Evolutionary conservation across 2,329 filamentous ascomycete genomes (phyloP).

Genomic region (Hypocreales sp.): DNA sequence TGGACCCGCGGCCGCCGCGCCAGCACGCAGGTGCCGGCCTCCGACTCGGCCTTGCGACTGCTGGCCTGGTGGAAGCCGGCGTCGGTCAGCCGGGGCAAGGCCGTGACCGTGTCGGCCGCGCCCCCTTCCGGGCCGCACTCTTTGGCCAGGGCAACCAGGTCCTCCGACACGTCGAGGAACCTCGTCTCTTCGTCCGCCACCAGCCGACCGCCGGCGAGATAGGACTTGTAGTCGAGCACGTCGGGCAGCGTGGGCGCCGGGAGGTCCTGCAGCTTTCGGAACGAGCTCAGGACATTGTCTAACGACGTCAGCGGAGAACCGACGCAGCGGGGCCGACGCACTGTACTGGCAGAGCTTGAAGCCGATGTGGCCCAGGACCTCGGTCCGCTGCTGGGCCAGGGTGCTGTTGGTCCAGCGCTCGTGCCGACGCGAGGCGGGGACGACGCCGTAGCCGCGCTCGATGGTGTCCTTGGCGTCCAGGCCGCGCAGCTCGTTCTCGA

Average conservation of each 20-base stretch:
- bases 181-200: slow-evolving; percentile 43
- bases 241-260: slow-evolving; percentile 33
- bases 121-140: not conserved
- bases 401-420: slow-evolving; percentile 39
- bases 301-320: not conserved
- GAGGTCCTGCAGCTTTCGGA: slow-evolving; percentile 33
- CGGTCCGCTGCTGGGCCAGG: slow-evolving; percentile 42
- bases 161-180: slow-evolving; percentile 39
- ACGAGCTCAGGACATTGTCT: slow-evolving; percentile 47
- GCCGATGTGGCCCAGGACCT: slow-evolving; percentile 46
- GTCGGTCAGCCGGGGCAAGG: too few species aligned
- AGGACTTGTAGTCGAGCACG: slow-evolving; percentile 29
- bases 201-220: slow-evolving; percentile 35
- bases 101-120: too few species aligned
- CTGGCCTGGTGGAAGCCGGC: too few species aligned
- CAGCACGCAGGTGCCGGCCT: not conserved
- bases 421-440: slow-evolving; percentile 44
- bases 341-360: slow-evolving; percentile 55
- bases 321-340: slow-evolving; percentile 17
- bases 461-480: slow-evolving; percentile 47
- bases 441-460: slow-evolving; percentile 23
- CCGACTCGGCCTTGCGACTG: slow-evolving; percentile 2
- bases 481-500: slow-evolving; percentile 61
- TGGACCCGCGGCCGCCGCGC: not conserved
- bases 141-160: slow-evolving; percentile 29